Percentiles rank a stretch among this genome's conserved stretches.
phyloP scores from a whole-genome alignment of 345 rosid genomes.

The Toxicodendron radicans region DNA sequence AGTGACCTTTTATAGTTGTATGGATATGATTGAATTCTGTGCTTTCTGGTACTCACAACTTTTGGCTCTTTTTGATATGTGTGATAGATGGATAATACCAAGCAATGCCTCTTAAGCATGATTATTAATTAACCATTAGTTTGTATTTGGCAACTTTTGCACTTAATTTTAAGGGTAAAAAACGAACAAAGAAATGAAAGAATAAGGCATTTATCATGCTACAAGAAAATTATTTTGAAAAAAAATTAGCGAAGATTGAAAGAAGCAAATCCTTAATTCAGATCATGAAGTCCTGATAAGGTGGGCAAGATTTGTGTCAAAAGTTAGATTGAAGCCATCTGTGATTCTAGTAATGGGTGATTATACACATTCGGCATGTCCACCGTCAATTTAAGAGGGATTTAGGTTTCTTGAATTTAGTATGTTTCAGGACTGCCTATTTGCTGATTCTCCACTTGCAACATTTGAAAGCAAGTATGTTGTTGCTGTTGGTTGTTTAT shows the following conservation, averaged over 20 bases:
- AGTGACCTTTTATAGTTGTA: not conserved
- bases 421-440: not conserved
- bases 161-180: not conserved
- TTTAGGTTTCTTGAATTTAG: not conserved
- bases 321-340: not conserved
- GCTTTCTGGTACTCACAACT: constrained; percentile 8
- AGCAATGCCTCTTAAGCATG: not conserved
- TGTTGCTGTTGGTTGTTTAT: not conserved
- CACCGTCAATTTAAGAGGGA: not conserved
- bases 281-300: not conserved
- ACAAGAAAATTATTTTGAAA: not conserved
- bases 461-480: not conserved
- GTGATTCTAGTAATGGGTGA: not conserved
- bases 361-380: not conserved
- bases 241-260: no score
- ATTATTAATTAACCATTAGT: not conserved
- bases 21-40: constrained; percentile 15
- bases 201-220: not conserved
- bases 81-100: not conserved
- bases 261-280: not conserved
- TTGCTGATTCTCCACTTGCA: not conserved
- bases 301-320: not conserved
- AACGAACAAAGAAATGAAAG: no score
- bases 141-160: not conserved
- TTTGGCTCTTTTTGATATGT: not conserved